Base-by-base conservation (phyloP, 176 grass and related monocot species). In the Oryza coarctata region DNA sequence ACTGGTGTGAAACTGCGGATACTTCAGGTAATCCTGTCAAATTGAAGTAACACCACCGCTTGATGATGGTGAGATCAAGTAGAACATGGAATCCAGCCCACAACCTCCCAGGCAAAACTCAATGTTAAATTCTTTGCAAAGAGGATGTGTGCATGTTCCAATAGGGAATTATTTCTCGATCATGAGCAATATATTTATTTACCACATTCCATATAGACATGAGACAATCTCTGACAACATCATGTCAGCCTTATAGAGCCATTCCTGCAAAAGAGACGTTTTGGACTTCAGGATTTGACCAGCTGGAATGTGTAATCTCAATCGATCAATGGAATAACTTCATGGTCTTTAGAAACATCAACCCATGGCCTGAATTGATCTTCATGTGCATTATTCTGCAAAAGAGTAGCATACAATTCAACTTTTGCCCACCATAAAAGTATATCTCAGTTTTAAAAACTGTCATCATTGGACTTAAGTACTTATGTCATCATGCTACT, bases 311-410 rank as follows among this genome's bases (percentile, higher is more conserved):
- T 38, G 28, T 64, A 62, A 26, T 73, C 75, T 84, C 57, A 76
- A 55, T 87, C 84, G 44, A 34, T n/a, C 72, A 87, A 39, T 67
- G 9, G 20, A 62, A 83, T 39, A 32, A 83, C 71, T 52, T 80
- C 71, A 7, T 35, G 73, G 55, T 20, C 33, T 84, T 80, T 88
- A 38, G 39, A 81, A 72, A 74, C 85, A 30, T 89, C 78, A 28
- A 43, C 55, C 91, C 94, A 93, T 61, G 91, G 91, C 81, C 34
- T 83, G 79, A 86, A 97, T 71, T 85, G 79, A 71, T 65, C 91
- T 12, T 93, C 86, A 73, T 87, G 69, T 9, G 77, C 77, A 71
- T 47, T 44, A 74, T 97, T 97, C 91, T 91, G 34, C 86, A 91
- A n/a, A 90, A 65, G 29, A 84, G 86, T 74, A n/a, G n/a, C n/a